phyloP scores from a whole-genome alignment of 176 grass and related monocot genomes.

The Oryza punctata region DNA sequence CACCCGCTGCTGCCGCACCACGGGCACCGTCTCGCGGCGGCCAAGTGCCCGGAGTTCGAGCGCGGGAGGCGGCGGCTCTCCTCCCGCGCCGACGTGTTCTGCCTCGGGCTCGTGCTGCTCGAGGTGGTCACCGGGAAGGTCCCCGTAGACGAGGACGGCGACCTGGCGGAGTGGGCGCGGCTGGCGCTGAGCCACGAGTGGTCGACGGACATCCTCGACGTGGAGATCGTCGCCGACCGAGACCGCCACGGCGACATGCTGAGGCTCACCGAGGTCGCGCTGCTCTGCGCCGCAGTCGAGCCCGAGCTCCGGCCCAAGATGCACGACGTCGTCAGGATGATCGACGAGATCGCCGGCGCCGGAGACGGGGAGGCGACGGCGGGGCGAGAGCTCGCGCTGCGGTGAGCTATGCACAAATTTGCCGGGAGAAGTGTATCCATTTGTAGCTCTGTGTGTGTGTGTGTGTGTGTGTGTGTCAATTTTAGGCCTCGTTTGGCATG shows the following conservation, averaged over 20 bases:
- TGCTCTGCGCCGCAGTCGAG: slow-evolving; percentile 65
- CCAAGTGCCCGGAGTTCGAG: slow-evolving; percentile 63
- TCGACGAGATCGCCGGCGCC: slow-evolving; percentile 57
- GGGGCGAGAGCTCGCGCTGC: neutral
- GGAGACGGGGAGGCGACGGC: slow-evolving; percentile 27
- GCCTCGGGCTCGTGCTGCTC: slow-evolving; percentile 80
- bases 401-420: neutral
- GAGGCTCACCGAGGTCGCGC: slow-evolving; percentile 72
- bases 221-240: slow-evolving; percentile 69
- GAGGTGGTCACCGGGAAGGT: slow-evolving; percentile 86
- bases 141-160: slow-evolving; percentile 66
- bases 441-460: neutral
- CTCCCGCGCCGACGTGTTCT: slow-evolving; percentile 77
- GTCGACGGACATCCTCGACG: slow-evolving; percentile 90
- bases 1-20: slow-evolving; percentile 64
- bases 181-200: slow-evolving; percentile 81
- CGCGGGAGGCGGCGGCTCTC: slow-evolving; percentile 52
- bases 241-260: slow-evolving; percentile 81
- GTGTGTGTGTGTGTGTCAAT: neutral
- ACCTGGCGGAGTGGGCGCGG: slow-evolving; percentile 77
- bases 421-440: neutral
- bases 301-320: slow-evolving; percentile 69
- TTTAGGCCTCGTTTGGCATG: neutral
- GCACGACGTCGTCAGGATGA: slow-evolving; percentile 63
- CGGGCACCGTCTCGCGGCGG: slow-evolving; percentile 54